Base-by-base conservation (phyloP, 108 stramenopile genomes). In the Heterococcus sp. region DNA sequence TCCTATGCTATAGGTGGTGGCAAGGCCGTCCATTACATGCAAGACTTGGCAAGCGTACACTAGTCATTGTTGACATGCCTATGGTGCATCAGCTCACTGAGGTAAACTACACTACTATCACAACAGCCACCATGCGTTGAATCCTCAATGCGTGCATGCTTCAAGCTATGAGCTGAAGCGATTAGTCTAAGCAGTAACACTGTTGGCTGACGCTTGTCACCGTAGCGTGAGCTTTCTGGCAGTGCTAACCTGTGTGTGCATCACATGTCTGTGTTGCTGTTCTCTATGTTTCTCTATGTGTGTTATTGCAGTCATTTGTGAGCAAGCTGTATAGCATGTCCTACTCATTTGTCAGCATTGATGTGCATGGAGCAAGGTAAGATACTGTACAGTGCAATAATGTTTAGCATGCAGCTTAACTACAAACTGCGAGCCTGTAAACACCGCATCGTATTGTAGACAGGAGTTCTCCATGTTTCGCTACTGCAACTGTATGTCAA, bases 31-130 rank as follows among this genome's bases (percentile, higher is more conserved):
- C 46, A 58, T 8, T 21, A 21, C 21, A 21, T 8, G 46, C 92
- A 66, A 87, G 93, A 3, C 89, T 92, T 87, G 93, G 92, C n/a
- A 89, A 88, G 3, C 80, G 93, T 8, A 94, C 93, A 3, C 89
- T 92, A 3, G 91, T 92, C 0, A 89, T 94, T 68, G 93, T 89
- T 29, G 93, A 94, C 84, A 87, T 89, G 28, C 91, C 92, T 28
- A 91, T 58, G 46, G 46, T 58, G 46, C 46, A 58, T 21, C 46
- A 58, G 46, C 46, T 58, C 14, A 58, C 46, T 14, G 46, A 58
- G 72, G 91, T n/a, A n/a, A n/a, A n/a, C n/a, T n/a, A n/a, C n/a
- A n/a, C n/a, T n/a, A n/a, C n/a, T n/a, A n/a, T n/a, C n/a, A n/a
- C n/a, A n/a, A n/a, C n/a, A n/a, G n/a, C n/a, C n/a, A n/a, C n/a